These are phyloP conservation scores for Globisporangium polare DNA, from an alignment of 352 stramenopile genomes.

Conservation along the genomic window DNA sequence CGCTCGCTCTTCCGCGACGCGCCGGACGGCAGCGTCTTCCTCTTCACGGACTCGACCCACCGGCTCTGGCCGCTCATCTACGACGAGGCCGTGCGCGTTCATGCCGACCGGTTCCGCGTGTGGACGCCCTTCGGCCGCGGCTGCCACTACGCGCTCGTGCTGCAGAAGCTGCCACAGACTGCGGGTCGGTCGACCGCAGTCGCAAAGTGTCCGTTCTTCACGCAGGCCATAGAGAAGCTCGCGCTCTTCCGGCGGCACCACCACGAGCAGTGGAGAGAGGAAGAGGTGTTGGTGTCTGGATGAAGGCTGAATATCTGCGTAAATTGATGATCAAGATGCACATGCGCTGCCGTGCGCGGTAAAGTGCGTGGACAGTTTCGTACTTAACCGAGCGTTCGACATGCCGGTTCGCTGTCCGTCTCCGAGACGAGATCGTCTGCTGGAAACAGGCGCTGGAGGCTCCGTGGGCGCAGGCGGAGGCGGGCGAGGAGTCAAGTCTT, in stretches of 20 bases:
- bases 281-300: neutral
- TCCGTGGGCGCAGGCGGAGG: no score
- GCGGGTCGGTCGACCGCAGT: neutral
- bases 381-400: no score
- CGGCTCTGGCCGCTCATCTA: conserved; percentile 62
- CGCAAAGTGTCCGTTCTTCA: conserved; percentile 35
- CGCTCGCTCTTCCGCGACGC: conserved; percentile 42
- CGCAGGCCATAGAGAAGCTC: conserved; percentile 35
- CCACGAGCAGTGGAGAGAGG: conserved; percentile 23
- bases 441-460: no score
- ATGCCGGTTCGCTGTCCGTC: no score
- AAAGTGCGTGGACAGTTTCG: no score
- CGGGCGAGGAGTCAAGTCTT: no score
- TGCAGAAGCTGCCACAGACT: conserved; percentile 39
- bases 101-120: conserved; percentile 34
- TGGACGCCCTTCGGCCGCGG: conserved; percentile 52
- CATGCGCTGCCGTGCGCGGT: neutral
- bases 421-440: no score
- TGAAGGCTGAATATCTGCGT: neutral
- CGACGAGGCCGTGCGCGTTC: conserved; percentile 28
- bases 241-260: conserved; percentile 48
- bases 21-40: conserved; percentile 36
- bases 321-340: neutral
- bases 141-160: conserved; percentile 62
- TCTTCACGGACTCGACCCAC: conserved; percentile 73